phyloP scores from a whole-genome alignment of 495 filamentous ascomycete genomes.

The Neurospora pannonica region DNA sequence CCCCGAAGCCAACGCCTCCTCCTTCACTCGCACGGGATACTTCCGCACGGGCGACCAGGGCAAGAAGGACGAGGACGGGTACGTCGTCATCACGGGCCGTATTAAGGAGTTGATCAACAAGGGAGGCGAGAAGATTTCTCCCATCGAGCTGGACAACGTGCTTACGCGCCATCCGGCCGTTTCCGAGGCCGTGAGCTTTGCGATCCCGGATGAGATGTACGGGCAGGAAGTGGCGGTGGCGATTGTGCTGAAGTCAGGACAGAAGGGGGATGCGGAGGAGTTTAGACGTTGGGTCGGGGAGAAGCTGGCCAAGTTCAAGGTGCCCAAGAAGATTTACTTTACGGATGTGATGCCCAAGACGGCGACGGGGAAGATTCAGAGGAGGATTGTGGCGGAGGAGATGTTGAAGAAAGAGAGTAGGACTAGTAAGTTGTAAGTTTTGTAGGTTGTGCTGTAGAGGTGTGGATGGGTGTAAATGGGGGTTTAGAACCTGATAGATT shows the following conservation, averaged over 20 bases:
- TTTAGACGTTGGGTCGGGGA: constrained; percentile 57
- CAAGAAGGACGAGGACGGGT: constrained; percentile 61
- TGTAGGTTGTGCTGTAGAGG: neutral
- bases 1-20: constrained; percentile 54
- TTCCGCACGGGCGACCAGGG: constrained; percentile 85
- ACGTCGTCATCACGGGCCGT: constrained; percentile 66
- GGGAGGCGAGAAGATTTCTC: constrained; percentile 74
- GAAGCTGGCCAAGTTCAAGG: constrained; percentile 69
- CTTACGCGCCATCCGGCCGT: constrained; percentile 59
- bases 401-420: constrained; percentile 53
- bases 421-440: constrained; percentile 27
- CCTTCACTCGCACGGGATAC: constrained; percentile 55
- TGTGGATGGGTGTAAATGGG: neutral
- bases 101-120: constrained; percentile 84
- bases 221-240: constrained; percentile 76
- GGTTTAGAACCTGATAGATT: neutral
- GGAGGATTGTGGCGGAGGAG: constrained; percentile 67
- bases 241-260: constrained; percentile 58
- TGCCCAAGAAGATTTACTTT: constrained; percentile 77
- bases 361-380: constrained; percentile 80
- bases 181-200: constrained; percentile 71
- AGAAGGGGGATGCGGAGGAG: constrained; percentile 42
- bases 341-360: constrained; percentile 78
- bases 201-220: constrained; percentile 64
- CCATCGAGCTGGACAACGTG: constrained; percentile 77